phyloP scores from a whole-genome alignment of 2,329 filamentous ascomycete species.

The Xylariales sp. region DNA sequence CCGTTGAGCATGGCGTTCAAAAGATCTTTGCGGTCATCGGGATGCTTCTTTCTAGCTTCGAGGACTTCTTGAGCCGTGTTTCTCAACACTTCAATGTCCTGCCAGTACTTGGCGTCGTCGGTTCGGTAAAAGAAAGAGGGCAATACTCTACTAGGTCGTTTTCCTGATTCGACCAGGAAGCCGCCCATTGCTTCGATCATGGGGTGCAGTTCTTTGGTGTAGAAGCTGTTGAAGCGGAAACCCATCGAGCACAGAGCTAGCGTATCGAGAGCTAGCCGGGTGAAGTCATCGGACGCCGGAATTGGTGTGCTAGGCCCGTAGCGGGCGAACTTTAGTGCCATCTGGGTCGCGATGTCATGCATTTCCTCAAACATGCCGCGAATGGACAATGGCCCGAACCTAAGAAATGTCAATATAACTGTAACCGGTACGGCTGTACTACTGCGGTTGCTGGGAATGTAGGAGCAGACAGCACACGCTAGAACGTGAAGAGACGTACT shows the following conservation, averaged over 20 bases:
- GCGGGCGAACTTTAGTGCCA: constrained; percentile 76
- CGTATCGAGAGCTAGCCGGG: constrained; percentile 75
- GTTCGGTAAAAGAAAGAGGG: constrained; percentile 62
- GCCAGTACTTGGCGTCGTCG: constrained; percentile 62
- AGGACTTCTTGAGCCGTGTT: constrained; percentile 70
- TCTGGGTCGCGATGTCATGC: constrained; percentile 74
- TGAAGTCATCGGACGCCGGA: constrained; percentile 55
- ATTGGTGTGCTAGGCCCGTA: constrained; percentile 69
- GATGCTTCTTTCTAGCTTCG: constrained; percentile 65
- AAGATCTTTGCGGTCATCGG: constrained; percentile 71
- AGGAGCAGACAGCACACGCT: background rate
- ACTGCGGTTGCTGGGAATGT: background rate
- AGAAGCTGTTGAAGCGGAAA: constrained; percentile 80
- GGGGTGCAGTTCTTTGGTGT: constrained; percentile 74
- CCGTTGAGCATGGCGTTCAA: constrained; percentile 77
- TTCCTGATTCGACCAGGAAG: constrained; percentile 68
- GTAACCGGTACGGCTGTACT: background rate
- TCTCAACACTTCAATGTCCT: constrained; percentile 67
- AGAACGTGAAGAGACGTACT: constrained; percentile 34
- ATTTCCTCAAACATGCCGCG: constrained; percentile 76
- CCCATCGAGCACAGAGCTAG: constrained; percentile 78
- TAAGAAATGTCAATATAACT: constrained; percentile 68
- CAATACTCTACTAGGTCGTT: constrained; percentile 60
- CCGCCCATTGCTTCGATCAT: constrained; percentile 75
- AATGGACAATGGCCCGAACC: constrained; percentile 75